Evolutionary conservation across 352 stramenopile species (phyloP).

Genomic region (Pseudoperonospora humuli): DNA sequence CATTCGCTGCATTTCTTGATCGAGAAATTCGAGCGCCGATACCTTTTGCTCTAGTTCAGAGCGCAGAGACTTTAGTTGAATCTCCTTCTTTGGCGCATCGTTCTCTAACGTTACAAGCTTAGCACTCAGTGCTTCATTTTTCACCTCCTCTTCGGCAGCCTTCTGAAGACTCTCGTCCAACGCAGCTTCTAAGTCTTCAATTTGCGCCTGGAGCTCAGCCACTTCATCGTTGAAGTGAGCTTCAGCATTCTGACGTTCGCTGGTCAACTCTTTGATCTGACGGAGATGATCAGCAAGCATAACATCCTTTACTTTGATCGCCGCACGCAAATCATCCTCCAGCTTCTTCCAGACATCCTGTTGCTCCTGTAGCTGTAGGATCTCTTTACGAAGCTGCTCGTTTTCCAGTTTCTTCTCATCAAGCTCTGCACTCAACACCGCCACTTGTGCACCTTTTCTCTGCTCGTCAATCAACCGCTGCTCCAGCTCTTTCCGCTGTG

Average conservation of each 20-base stretch:
- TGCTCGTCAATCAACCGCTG: conserved; percentile 21
- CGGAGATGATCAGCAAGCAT: conserved; percentile 60
- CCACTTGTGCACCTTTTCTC: conserved; percentile 12
- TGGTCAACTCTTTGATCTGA: conserved; percentile 40
- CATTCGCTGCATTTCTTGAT: conserved; percentile 65
- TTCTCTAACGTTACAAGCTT: conserved; percentile 18
- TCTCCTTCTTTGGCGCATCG: conserved; percentile 13
- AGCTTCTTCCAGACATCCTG: conserved; percentile 26
- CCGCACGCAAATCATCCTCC: conserved; percentile 45
- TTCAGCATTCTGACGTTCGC: conserved; percentile 24
- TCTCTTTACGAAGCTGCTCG: conserved; percentile 17
- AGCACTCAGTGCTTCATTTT: conserved; percentile 17
- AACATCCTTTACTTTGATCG: conserved; percentile 61
- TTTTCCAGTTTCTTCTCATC: conserved; percentile 18
- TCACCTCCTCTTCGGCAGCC: conserved; percentile 24
- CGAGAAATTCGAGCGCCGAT: conserved; percentile 51
- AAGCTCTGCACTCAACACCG: conserved; percentile 15
- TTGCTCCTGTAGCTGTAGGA: conserved; percentile 18
- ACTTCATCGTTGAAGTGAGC: conserved; percentile 46
- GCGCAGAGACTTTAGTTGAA: conserved; percentile 5
- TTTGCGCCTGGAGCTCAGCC: conserved; percentile 34
- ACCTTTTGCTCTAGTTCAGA: conserved; percentile 40
- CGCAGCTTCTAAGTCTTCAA: conserved; percentile 53
- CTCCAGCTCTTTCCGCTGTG: conserved; percentile 15
- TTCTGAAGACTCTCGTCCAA: conserved; percentile 54